Evolutionary conservation across 1,284 basidiomycete genomes (phyloP).

Genomic region (Singerocomus rubriflavus): DNA sequence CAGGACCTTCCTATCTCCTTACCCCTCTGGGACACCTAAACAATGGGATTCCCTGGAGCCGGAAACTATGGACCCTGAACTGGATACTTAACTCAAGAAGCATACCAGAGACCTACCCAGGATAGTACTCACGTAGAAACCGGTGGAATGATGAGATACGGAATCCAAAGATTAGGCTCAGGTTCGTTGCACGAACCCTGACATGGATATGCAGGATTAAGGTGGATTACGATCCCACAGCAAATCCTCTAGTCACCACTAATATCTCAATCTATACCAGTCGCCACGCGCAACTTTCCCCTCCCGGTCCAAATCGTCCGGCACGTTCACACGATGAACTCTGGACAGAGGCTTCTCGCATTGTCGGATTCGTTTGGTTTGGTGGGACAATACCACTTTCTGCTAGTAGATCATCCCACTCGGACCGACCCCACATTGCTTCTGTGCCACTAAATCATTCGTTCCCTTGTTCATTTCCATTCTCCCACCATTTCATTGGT

Average conservation of each 20-base stretch:
- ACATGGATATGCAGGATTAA: constrained; percentile 1
- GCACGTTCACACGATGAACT: constrained; percentile 9
- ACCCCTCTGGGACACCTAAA: constrained; percentile 7
- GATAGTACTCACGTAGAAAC: not conserved
- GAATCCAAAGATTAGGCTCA: constrained; percentile 18
- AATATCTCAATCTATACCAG: constrained; percentile 8
- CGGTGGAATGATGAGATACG: not conserved
- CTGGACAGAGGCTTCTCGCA: not conserved
- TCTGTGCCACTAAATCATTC: not conserved
- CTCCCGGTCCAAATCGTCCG: constrained; percentile 1
- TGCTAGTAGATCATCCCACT: not conserved
- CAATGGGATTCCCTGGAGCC: not conserved
- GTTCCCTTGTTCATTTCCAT: not conserved
- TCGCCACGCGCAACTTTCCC: not conserved
- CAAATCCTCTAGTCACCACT: not conserved
- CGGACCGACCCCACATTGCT: not conserved
- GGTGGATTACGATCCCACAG: constrained; percentile 1
- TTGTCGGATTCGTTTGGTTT: not conserved
- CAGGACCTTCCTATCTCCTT: constrained; percentile 5
- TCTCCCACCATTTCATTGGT: constrained; percentile 1
- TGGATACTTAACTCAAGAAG: constrained; percentile 6
- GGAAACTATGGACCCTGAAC: constrained; percentile 3
- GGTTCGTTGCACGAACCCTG: constrained; percentile 16
- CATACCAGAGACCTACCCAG: constrained; percentile 9
- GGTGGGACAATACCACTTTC: not conserved